A percentile compares a stretch with the other conserved stretches of the same genome.
Evolutionary conservation across 192 early-diverging fungal species (phyloP).

Genomic region (Rhizoclosmatium sp.): DNA sequence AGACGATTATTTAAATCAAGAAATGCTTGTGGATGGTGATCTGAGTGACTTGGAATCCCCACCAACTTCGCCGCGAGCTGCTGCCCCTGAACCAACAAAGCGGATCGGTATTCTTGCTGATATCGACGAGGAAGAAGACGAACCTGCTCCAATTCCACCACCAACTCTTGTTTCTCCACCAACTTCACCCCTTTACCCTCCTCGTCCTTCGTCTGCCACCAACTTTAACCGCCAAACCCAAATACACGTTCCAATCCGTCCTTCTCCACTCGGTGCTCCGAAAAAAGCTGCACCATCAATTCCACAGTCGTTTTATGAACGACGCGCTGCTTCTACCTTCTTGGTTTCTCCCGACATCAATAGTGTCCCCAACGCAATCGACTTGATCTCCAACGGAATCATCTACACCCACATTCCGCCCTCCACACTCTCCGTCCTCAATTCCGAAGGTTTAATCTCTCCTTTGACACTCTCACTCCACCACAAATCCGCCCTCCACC

Average conservation of each 20-base stretch:
- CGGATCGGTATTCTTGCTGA: not conserved
- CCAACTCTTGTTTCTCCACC: not conserved
- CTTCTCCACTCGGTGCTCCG: too few relatives aligned
- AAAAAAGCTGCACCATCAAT: too few relatives aligned
- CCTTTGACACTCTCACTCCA: constrained; percentile 6
- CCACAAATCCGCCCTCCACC: not conserved
- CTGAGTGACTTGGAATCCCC: too few relatives aligned
- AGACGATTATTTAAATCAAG: too few relatives aligned
- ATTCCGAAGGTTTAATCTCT: not conserved
- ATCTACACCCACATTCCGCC: constrained; percentile 20
- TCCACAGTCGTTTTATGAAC: not conserved
- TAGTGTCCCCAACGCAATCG: not conserved
- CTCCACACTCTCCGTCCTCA: not conserved
- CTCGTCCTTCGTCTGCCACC: not conserved
- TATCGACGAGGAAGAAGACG: not conserved
- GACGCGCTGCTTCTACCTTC: not conserved
- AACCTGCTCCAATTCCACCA: not conserved
- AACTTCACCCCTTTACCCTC: not conserved
- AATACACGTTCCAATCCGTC: not conserved
- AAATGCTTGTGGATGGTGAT: too few relatives aligned
- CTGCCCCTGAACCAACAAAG: not conserved
- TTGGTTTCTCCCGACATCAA: not conserved
- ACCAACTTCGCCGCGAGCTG: too few relatives aligned
- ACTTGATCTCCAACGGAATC: constrained; percentile 10
- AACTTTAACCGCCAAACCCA: not conserved